Base-by-base conservation (phyloP, 164 flowering plant species). In the Litsea cubeba region DNA sequence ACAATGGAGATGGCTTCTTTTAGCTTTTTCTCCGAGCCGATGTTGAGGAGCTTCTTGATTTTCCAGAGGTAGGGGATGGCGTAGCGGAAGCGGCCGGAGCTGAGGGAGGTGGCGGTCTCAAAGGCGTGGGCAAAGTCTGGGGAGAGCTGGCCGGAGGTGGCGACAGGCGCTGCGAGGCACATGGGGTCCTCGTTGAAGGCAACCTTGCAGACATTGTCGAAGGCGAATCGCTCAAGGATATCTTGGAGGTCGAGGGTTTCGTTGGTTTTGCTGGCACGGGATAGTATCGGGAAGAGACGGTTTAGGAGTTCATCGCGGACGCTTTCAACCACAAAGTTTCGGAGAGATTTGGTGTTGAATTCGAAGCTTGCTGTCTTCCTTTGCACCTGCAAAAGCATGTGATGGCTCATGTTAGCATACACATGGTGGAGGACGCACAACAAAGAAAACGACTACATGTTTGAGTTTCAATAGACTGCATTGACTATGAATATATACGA, bases 341-440 rank as follows among this genome's bases (percentile, higher is more conserved):
- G 77, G 25, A 88, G 82, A 1, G 88, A 84, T 28, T 75, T 83
- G 12, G 90, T 85, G 78, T 81, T 88, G 77, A 90, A 88, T 80
- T 87, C 95, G 78, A 81, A 82, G 79, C 88, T 86, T 1, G 92
- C 92, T 0, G 87, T 82, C 66, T 88, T 89, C 2, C 95, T 72
- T 69, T 90, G 95, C 14, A 54, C 65, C 65, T 71, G 66, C 26
- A 18, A 40, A 40, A 8, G 46, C 11, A 40, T 40, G 46, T 8
- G 46, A 30, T 30, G 6, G 35, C 35, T 2, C 35, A 30, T 3
- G 35, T 30, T 3, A 30, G 35, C 35, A 4, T 30, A 30, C 35
- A 2, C 4, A 30, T 30, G 35, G 35, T 30, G 35, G 35, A 4
- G 35, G 35, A 30, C 35, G 35, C 35, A 30, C 35, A 30, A 30